Percentiles rank a stretch among this genome's conserved stretches.
Evolutionary conservation across 805 yeast genomes (phyloP).

Genomic region (Komagataella mondaviorum): DNA sequence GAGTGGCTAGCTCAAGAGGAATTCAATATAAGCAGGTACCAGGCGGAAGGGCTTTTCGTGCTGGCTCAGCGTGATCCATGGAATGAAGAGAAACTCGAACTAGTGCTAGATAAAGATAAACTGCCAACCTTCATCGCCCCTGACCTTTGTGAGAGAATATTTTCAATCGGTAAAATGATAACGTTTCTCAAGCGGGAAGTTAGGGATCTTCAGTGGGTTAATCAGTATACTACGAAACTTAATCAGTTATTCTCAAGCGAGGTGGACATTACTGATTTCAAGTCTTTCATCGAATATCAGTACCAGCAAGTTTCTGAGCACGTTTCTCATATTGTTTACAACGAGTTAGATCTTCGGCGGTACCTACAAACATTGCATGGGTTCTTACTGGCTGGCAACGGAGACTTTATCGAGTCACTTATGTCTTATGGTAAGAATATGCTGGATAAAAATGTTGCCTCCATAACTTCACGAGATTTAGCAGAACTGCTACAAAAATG

Average conservation of each 20-base stretch:
- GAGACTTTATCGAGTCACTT: conserved; percentile 70
- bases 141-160: conserved; percentile 29
- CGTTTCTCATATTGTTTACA: conserved; percentile 34
- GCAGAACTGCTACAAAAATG: conserved; percentile 56
- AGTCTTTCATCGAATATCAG: conserved; percentile 22
- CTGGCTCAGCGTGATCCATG: background rate
- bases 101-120: conserved; percentile 10
- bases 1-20: conserved; percentile 66
- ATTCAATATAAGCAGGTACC: conserved; percentile 20
- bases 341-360: conserved; percentile 30
- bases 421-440: conserved; percentile 38
- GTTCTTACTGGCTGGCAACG: conserved; percentile 56
- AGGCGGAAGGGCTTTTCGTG: conserved; percentile 48
- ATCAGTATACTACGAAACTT: conserved; percentile 15
- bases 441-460: conserved; percentile 48
- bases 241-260: background rate
- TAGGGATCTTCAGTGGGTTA: conserved; percentile 54
- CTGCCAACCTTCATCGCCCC: conserved; percentile 32
- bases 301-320: conserved; percentile 39
- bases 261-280: background rate
- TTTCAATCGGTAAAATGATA: conserved; percentile 60
- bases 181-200: conserved; percentile 53
- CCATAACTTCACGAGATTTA: conserved; percentile 51
- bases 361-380: conserved; percentile 54
- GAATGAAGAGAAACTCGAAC: conserved; percentile 1